phyloP scores from a whole-genome alignment of 2,329 filamentous ascomycete species.

The Plenodomus biglobosus region DNA sequence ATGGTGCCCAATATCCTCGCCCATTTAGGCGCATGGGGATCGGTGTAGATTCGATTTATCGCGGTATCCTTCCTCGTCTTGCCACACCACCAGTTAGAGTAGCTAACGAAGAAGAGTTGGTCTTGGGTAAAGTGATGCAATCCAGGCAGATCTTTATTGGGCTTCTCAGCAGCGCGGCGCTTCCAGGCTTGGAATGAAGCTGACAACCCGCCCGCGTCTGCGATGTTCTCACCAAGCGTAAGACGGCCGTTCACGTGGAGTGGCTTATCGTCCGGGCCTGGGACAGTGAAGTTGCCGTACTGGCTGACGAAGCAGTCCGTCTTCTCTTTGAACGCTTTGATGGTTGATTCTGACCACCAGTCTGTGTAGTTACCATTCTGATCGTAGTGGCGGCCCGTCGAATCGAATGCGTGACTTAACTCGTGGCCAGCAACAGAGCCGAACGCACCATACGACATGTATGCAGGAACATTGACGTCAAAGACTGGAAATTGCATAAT shows the following conservation, averaged over 20 bases:
- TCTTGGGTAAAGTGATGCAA: slow-evolving; percentile 65
- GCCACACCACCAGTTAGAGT: slow-evolving; percentile 66
- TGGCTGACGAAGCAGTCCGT: slow-evolving; percentile 69
- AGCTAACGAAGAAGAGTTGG: slow-evolving; percentile 70
- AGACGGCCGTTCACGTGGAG: slow-evolving; percentile 64
- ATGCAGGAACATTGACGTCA: slow-evolving; percentile 62
- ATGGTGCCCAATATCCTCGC: slow-evolving; percentile 63
- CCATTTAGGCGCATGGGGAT: slow-evolving; percentile 66
- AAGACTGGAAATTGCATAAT: slow-evolving; percentile 70
- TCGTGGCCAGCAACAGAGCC: slow-evolving; percentile 69
- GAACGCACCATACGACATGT: slow-evolving; percentile 69
- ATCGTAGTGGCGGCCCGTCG: slow-evolving; percentile 65
- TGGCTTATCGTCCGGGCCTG: slow-evolving; percentile 57
- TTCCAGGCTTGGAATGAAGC: slow-evolving; percentile 68
- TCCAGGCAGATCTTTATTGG: slow-evolving; percentile 54
- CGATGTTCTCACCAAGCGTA: slow-evolving; percentile 71
- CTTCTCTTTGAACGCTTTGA: slow-evolving; percentile 59
- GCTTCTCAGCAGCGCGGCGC: slow-evolving; percentile 55
- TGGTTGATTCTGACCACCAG: slow-evolving; percentile 67
- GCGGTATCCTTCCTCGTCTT: slow-evolving; percentile 62
- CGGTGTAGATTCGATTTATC: slow-evolving; percentile 60
- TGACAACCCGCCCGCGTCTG: slow-evolving; percentile 67
- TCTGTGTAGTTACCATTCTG: slow-evolving; percentile 64
- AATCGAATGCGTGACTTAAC: slow-evolving; percentile 70
- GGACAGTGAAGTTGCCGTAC: slow-evolving; percentile 63